Percentiles rank a stretch among this genome's conserved stretches.
These are phyloP conservation scores for Pichia norvegensis DNA, from an alignment of 1,139 yeast genomes.

Conservation along the genomic window DNA sequence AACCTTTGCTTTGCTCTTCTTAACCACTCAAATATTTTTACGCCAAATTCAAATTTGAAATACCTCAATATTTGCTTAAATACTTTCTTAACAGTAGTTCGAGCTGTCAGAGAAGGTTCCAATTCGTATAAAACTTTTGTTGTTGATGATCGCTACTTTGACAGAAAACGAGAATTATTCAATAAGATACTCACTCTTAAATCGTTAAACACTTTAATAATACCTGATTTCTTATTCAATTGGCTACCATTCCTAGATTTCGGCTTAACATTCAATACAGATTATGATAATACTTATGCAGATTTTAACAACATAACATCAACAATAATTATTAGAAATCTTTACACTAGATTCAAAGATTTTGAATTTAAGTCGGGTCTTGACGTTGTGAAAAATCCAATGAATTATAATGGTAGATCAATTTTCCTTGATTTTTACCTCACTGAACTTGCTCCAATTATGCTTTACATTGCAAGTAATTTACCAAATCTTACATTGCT, in stretches of 20 bases:
- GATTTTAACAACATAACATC: conserved; percentile 5
- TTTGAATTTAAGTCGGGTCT: conserved; percentile 21
- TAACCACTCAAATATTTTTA: conserved; percentile 14
- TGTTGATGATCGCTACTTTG: conserved; percentile 15
- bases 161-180: conserved; percentile 14
- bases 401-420: background rate
- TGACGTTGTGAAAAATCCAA: conserved; percentile 16
- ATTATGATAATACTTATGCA: background rate
- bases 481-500: conserved; percentile 15
- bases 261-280: conserved; percentile 3
- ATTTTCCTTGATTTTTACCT: background rate
- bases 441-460: conserved; percentile 17
- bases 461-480: conserved; percentile 11
- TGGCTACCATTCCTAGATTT: conserved; percentile 25
- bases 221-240: conserved; percentile 27
- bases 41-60: conserved; percentile 8
- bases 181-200: conserved; percentile 13
- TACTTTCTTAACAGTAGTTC: conserved; percentile 16
- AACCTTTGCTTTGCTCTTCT: conserved; percentile 18
- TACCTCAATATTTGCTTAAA: conserved; percentile 19
- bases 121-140: conserved; percentile 17
- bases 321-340: conserved; percentile 16
- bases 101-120: conserved; percentile 13
- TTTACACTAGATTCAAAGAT: conserved; percentile 19
- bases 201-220: conserved; percentile 16